Evolutionary conservation across 768 basidiomycete species (phyloP).

Genomic region (Rhodosporidiobolus odoratus): DNA sequence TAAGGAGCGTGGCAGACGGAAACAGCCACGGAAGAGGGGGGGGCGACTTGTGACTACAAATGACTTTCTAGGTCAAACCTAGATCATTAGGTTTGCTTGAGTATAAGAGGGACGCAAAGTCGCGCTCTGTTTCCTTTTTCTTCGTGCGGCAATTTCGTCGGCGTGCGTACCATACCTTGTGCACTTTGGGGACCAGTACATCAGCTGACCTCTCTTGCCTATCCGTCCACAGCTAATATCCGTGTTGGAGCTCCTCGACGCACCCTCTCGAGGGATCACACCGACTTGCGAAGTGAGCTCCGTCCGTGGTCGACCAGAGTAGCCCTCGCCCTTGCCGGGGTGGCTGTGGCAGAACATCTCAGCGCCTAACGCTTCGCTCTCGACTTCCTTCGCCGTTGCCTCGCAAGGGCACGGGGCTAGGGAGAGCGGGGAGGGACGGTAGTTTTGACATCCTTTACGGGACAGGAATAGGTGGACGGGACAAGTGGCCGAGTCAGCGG

Average conservation of each 20-base stretch:
- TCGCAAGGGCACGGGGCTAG: constrained; percentile 28
- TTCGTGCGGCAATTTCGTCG: constrained; percentile 15
- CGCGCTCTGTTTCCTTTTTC: neutral
- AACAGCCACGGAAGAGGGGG: too few relatives aligned
- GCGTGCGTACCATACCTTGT: neutral
- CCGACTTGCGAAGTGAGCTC: constrained; percentile 29
- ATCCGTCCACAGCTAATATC: constrained; percentile 11
- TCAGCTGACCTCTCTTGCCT: neutral
- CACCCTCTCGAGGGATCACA: neutral
- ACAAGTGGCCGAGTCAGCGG: too few relatives aligned
- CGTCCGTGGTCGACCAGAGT: constrained; percentile 30
- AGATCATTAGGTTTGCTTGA: too few relatives aligned
- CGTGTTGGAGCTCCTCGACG: constrained; percentile 35
- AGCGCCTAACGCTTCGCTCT: constrained; percentile 20
- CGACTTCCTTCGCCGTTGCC: constrained; percentile 4
- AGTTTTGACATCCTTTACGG: constrained; percentile 26
- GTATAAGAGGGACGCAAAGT: too few relatives aligned
- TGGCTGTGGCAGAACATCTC: constrained; percentile 28
- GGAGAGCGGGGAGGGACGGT: constrained; percentile 31
- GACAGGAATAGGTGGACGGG: neutral
- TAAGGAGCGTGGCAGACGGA: too few relatives aligned
- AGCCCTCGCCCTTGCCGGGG: constrained; percentile 32
- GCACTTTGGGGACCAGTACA: too few relatives aligned
- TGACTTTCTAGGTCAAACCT: too few relatives aligned
- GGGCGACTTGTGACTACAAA: too few relatives aligned